Evolutionary conservation across 2,329 filamentous ascomycete genomes (phyloP).

Genomic region (Tolypocladium sp.): DNA sequence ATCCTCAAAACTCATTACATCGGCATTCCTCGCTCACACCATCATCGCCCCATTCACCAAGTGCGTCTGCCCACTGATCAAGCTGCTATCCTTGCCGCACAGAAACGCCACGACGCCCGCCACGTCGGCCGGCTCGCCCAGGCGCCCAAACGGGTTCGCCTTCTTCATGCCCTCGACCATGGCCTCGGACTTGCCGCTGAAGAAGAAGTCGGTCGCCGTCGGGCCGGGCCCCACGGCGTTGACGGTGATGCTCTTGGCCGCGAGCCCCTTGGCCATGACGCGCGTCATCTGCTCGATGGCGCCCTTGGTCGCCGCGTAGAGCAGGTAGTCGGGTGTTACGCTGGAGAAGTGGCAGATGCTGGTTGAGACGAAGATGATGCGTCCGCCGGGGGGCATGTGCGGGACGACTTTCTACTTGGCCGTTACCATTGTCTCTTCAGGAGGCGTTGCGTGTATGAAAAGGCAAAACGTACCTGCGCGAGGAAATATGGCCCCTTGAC

Average conservation of each 20-base stretch:
- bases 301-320: conserved; percentile 49
- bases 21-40: background rate
- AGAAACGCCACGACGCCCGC: conserved; percentile 10
- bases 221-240: conserved; percentile 33
- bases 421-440: too few relatives aligned
- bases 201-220: conserved; percentile 47
- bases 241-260: conserved; percentile 36
- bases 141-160: conserved; percentile 9
- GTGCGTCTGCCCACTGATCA: conserved; percentile 10
- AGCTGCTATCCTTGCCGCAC: conserved; percentile 9
- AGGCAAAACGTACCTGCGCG: conserved; percentile 22
- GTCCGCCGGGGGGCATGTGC: conserved; percentile 38
- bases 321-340: conserved; percentile 34
- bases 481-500: conserved; percentile 51
- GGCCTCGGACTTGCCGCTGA: conserved; percentile 36
- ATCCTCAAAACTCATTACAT: too few relatives aligned
- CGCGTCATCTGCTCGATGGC: conserved; percentile 51
- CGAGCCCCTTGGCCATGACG: conserved; percentile 45
- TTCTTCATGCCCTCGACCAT: conserved; percentile 29
- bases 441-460: too few relatives aligned
- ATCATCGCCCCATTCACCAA: conserved; percentile 9
- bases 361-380: conserved; percentile 45
- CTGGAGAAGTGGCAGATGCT: conserved; percentile 22
- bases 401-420: conserved; percentile 37
- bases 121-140: conserved; percentile 11